These are phyloP conservation scores for Mycena alexandri DNA, from an alignment of 768 basidiomycete genomes.

Conservation along the genomic window DNA sequence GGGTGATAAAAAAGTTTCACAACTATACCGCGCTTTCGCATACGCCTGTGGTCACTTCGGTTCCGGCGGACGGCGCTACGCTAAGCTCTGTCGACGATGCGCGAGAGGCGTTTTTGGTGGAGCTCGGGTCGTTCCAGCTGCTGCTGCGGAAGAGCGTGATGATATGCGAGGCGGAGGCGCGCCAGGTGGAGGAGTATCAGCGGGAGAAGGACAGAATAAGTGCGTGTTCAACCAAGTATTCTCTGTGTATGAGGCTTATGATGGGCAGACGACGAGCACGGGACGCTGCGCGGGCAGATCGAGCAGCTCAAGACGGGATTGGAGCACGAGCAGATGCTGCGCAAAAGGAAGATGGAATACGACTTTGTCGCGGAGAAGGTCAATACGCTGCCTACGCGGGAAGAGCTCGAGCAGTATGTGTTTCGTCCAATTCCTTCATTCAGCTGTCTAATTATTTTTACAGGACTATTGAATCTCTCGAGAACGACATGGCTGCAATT, in stretches of 20 bases:
- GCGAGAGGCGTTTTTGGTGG: constrained; percentile 81
- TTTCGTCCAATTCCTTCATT: not conserved
- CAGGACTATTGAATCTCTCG: constrained; percentile 77
- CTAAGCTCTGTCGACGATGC: constrained; percentile 70
- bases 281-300: constrained; percentile 74
- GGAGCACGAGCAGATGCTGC: constrained; percentile 82
- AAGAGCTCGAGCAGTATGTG: constrained; percentile 82
- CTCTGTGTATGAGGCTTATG: not conserved
- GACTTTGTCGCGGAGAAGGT: constrained; percentile 87
- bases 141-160: constrained; percentile 82
- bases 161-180: constrained; percentile 87
- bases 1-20: constrained; percentile 87
- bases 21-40: constrained; percentile 73
- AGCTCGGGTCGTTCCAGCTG: constrained; percentile 82
- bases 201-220: constrained; percentile 79
- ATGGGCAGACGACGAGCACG: constrained; percentile 76
- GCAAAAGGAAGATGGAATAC: constrained; percentile 87
- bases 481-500: constrained; percentile 85
- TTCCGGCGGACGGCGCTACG: constrained; percentile 43
- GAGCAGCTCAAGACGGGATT: constrained; percentile 81
- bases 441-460: constrained; percentile 18
- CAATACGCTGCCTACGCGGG: constrained; percentile 79
- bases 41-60: constrained; percentile 55
- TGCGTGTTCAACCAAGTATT: constrained; percentile 51
- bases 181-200: constrained; percentile 89